phyloP scores from a whole-genome alignment of 1,139 yeast species.

The Geotrichum candidum region DNA sequence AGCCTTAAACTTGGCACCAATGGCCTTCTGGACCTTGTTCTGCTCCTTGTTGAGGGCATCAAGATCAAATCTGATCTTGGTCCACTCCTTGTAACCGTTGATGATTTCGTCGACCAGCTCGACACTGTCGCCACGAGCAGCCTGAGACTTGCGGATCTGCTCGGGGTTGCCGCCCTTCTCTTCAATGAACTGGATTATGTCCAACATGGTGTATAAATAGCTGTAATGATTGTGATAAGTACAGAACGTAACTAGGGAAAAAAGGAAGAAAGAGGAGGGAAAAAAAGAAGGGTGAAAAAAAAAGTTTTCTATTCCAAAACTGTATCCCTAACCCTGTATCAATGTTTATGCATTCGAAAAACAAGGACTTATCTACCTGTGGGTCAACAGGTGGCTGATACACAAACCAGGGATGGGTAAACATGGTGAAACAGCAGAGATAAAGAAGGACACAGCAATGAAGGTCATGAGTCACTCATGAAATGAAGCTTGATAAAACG shows the following conservation, averaged over 20 bases:
- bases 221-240: not conserved
- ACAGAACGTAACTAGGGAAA: not conserved
- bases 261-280: not conserved
- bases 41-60: conserved; percentile 84
- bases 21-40: conserved; percentile 85
- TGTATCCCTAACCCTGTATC: not conserved
- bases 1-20: conserved; percentile 85
- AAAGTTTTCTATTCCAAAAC: not conserved
- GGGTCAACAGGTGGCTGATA: not conserved
- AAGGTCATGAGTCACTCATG: not conserved
- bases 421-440: not conserved
- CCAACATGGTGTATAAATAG: conserved; percentile 55
- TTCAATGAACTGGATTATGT: conserved; percentile 80
- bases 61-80: conserved; percentile 81
- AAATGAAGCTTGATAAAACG: not conserved
- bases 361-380: not conserved
- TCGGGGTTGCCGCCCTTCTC: conserved; percentile 98
- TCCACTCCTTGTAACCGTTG: conserved; percentile 86
- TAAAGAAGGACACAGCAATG: not conserved
- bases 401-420: not conserved
- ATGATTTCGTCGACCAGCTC: conserved; percentile 95
- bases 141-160: conserved; percentile 76
- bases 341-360: not conserved
- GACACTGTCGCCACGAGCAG: conserved; percentile 89
- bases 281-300: not conserved